phyloP scores from a whole-genome alignment of 2,329 filamentous ascomycete species.

The Alternaria arborescens region DNA sequence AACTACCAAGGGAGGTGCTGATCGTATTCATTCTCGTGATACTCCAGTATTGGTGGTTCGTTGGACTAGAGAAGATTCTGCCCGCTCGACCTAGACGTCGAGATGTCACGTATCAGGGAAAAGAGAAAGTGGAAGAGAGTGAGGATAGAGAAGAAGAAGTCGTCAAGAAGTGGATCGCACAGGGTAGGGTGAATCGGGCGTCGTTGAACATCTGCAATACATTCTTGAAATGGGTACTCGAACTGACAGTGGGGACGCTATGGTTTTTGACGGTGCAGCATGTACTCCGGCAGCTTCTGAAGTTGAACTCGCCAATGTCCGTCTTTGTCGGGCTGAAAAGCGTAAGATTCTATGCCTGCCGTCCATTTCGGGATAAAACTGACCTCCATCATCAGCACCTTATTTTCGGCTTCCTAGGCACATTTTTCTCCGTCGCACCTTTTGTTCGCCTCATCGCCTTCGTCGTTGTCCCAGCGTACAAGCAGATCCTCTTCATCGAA shows the following conservation, averaged over 20 bases:
- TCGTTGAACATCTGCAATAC: conserved; percentile 29
- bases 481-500: conserved; percentile 24
- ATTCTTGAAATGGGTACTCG: conserved; percentile 26
- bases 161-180: conserved; percentile 29
- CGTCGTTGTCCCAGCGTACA: conserved; percentile 19
- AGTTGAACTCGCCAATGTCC: conserved; percentile 6
- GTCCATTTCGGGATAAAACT: not conserved
- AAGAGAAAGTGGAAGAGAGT: conserved; percentile 14
- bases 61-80: conserved; percentile 20
- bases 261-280: conserved; percentile 6
- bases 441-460: conserved; percentile 19
- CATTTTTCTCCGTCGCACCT: conserved; percentile 9
- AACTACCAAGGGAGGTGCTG: conserved; percentile 13
- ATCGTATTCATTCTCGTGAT: conserved; percentile 2
- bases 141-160: conserved; percentile 28
- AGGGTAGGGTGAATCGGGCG: conserved; percentile 22
- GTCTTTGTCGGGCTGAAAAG: not conserved
- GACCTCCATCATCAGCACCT: conserved; percentile 8
- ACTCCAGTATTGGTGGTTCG: conserved; percentile 25
- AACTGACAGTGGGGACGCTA: conserved; percentile 20
- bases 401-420: not conserved
- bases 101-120: not conserved
- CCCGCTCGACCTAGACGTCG: conserved; percentile 17
- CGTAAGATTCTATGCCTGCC: conserved; percentile 10
- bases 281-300: conserved; percentile 10